Base-by-base conservation (phyloP, 768 basidiomycete genomes). In the Pleurotus giganteus region DNA sequence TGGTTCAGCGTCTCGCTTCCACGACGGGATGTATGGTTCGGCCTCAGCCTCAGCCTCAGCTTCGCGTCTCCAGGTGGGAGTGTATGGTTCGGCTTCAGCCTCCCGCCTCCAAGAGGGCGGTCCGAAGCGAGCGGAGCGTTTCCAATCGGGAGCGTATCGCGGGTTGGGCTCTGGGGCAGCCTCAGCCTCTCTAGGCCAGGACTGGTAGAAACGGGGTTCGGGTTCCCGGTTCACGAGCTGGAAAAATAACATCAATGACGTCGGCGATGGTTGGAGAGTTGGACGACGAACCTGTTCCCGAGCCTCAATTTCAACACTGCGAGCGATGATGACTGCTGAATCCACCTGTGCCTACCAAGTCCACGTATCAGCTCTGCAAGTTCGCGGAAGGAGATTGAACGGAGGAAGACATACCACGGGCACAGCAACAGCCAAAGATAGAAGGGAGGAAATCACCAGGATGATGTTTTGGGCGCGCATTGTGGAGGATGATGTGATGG, bases 371-470 rank as follows among this genome's bases (percentile, higher is more conserved):
- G 36, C 23, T 23, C 17, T 23, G 31, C 26, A n/a, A 29, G 46
- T 19, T 29, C 15, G 36, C 26, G 32, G 32, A 37, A 21, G 32
- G 19, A 28, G 17, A 37, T 29, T 9, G 34, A 24, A 51, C 23
- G 49, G 34, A n/a, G n/a, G n/a, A n/a, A n/a, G 34, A 51, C 49
- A 15, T 51, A 51, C 49, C 49, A 51, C 49, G 26, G 49, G 49
- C 49, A 34, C 49, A 51, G 49, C 49, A 19, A 36, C n/a, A 23
- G 34, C n/a, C 6, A 37, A 19, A 24, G 49, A 51, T 51, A 51
- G 34, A 27, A 51, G 17, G 12, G 49, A 51, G 49, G 49, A 51
- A 51, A 51, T 37, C 31, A 51, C 49, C 31, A 51, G 49, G 49
- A 51, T 34, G 23, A 51, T 36, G 26, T 51, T 51, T 51, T 51